Evolutionary conservation across 192 early-diverging fungal genomes (phyloP), one percentile per base, ranked within the genome.

Genomic region (Entomortierella chlamydospora): DNA sequence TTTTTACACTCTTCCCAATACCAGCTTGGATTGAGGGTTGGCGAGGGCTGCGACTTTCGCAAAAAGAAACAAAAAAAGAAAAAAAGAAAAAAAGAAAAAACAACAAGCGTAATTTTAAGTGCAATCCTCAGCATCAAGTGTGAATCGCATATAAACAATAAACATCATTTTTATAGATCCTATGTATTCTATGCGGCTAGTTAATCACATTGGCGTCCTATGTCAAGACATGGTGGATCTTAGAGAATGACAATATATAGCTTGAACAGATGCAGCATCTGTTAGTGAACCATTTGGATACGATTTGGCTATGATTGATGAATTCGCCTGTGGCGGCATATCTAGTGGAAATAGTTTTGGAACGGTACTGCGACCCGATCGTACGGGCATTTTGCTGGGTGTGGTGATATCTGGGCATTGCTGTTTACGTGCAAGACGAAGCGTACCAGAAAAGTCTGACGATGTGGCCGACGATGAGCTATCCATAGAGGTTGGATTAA

Each of bases 171-270:
- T n/a, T n/a, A n/a, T n/a, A n/a, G n/a, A n/a, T n/a, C n/a, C n/a
- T n/a, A n/a, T n/a, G 34, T 37, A 37, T 37, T 37, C 34, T 37
- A 37, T 37, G 34, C 10, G 10, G 10, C 34, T n/a, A n/a, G n/a
- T n/a, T n/a, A n/a, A n/a, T n/a, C n/a, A n/a, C n/a, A n/a, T n/a
- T n/a, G n/a, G n/a, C n/a, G n/a, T n/a, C n/a, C n/a, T n/a, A n/a
- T n/a, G n/a, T n/a, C n/a, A 64, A n/a, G 72, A 73, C 39, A 73
- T 34, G 15, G 64, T 37, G 4, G 72, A 73, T 47, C 65, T 65
- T 29, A 73, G 2, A 20, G 72, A 73, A 2, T 28, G 49, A 26
- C 57, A 66, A n/a, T 66, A 73, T 0, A 73, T 59, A 25, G 72
- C 72, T 25, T 43, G 72, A 6, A 60, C 58, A 8, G 72, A 73